Conservation (phyloP, 2,329 filamentous ascomycete genomes). For the Trichophyton simii region DNA sequence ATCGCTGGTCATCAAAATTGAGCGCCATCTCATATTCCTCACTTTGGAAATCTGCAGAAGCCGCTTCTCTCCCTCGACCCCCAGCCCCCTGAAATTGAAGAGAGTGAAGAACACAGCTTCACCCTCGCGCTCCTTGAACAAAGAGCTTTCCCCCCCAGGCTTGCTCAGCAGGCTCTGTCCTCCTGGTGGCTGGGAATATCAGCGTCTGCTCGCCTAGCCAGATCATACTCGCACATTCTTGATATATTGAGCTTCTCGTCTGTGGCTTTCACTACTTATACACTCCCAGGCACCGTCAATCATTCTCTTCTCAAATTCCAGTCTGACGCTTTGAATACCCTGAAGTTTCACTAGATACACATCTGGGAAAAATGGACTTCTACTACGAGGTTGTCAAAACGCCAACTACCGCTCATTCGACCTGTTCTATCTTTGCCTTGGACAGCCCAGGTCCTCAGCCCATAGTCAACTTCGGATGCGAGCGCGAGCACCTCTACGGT, state of each 20-base stretch:
- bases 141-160: background rate
- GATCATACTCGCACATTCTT: background rate
- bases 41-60: too few relatives aligned
- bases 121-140: background rate
- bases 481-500: background rate
- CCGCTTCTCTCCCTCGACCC: too few relatives aligned
- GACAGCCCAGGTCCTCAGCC: background rate
- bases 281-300: background rate
- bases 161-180: background rate
- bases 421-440: constrained; percentile 9
- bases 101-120: background rate
- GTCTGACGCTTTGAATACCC: background rate
- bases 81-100: background rate
- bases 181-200: background rate
- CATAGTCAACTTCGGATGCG: background rate
- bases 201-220: background rate
- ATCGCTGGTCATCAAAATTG: too few relatives aligned
- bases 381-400: background rate
- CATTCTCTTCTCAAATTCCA: background rate
- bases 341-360: background rate
- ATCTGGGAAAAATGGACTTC: background rate
- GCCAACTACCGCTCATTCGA: constrained; percentile 8
- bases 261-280: background rate
- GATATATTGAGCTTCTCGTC: background rate
- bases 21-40: too few relatives aligned